These are phyloP conservation scores for Blastocystis sp. DNA, from an alignment of 352 stramenopile genomes.

Conservation along the genomic window DNA sequence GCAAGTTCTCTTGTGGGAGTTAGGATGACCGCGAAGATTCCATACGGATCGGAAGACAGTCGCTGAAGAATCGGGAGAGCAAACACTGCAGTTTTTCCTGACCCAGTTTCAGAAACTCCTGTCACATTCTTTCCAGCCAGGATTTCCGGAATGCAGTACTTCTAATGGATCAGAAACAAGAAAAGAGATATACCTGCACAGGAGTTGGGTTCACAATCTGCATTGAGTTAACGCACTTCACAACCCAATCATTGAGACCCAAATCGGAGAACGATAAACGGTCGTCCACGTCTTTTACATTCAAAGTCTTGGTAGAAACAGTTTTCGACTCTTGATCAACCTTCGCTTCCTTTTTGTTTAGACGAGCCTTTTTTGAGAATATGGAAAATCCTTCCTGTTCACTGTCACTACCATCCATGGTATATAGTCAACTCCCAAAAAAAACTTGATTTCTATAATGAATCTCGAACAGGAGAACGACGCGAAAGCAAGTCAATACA, in stretches of 20 bases:
- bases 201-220: slow-evolving; percentile 78
- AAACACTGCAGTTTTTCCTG: slow-evolving; percentile 95
- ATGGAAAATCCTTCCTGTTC: neutral
- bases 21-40: slow-evolving; percentile 88
- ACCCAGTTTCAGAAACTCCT: slow-evolving; percentile 85
- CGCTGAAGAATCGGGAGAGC: slow-evolving; percentile 90
- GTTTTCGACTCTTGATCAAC: neutral
- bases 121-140: slow-evolving; percentile 82
- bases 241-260: slow-evolving; percentile 77
- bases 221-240: slow-evolving; percentile 76
- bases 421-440: neutral
- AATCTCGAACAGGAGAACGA: neutral
- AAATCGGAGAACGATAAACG: slow-evolving; percentile 73
- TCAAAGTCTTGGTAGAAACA: neutral
- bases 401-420: slow-evolving; percentile 17
- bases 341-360: neutral
- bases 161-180: neutral
- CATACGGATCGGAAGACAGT: slow-evolving; percentile 70
- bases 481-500: slow-evolving; percentile 1
- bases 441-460: neutral
- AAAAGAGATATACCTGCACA: slow-evolving; percentile 69
- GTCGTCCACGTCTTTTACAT: slow-evolving; percentile 9
- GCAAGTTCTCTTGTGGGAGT: slow-evolving; percentile 92
- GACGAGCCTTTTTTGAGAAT: slow-evolving; percentile 21
- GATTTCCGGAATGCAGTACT: slow-evolving; percentile 80